A percentile compares a stretch with the other conserved stretches of the same genome.
phyloP scores from a whole-genome alignment of 2,329 filamentous ascomycete species.

The Aureobasidium namibiae region DNA sequence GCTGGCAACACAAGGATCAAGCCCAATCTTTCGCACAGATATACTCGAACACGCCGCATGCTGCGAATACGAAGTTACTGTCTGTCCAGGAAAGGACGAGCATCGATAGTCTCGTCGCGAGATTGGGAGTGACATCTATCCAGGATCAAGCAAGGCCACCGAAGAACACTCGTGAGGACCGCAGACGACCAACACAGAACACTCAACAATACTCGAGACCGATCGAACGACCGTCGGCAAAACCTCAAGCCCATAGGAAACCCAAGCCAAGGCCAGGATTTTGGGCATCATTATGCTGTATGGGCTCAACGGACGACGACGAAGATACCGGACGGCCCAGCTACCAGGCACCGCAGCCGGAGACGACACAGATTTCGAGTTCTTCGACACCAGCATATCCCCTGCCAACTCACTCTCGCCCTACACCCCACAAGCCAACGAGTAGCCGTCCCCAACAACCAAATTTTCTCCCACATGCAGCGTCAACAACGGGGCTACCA shows the following conservation, averaged over 20 bases:
- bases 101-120: constrained; percentile 76
- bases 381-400: constrained; percentile 13
- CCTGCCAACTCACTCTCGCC: constrained; percentile 12
- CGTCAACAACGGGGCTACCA: not conserved
- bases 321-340: constrained; percentile 33
- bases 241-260: not conserved
- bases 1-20: constrained; percentile 94
- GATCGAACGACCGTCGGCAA: not conserved
- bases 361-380: constrained; percentile 6
- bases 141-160: not conserved
- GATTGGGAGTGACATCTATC: constrained; percentile 47
- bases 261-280: constrained; percentile 22
- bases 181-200: not conserved
- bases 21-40: constrained; percentile 40
- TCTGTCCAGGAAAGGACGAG: constrained; percentile 58
- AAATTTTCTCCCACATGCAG: constrained; percentile 14
- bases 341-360: constrained; percentile 18
- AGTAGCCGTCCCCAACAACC: not conserved
- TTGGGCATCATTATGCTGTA: constrained; percentile 37
- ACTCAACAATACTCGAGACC: not conserved
- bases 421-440: constrained; percentile 8
- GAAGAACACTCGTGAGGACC: not conserved
- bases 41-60: constrained; percentile 14
- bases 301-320: constrained; percentile 27
- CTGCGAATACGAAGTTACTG: not conserved